Percentiles rank a stretch among this genome's conserved stretches.
Conservation (phyloP, 2,329 filamentous ascomycete genomes). For the Sporothrix pallida region DNA sequence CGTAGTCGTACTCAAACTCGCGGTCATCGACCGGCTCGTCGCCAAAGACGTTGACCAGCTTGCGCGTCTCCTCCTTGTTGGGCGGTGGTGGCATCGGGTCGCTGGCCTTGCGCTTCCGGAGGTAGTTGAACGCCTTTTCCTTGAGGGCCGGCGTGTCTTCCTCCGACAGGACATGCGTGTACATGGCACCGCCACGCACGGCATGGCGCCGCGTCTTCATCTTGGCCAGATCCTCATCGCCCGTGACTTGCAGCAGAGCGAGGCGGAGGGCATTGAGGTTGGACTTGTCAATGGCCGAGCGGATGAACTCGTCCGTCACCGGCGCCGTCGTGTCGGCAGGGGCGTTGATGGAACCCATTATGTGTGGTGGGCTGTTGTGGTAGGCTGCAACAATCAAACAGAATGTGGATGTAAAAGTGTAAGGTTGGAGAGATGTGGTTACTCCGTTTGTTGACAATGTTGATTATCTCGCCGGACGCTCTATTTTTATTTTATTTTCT, state of each 20-base stretch:
- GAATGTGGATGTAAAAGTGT: no score
- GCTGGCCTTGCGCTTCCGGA: neutral
- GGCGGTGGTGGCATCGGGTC: neutral
- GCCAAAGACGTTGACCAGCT: constrained; percentile 8
- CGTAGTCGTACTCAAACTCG: constrained; percentile 11
- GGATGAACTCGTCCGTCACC: neutral
- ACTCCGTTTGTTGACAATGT: no score
- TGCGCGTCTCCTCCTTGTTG: constrained; percentile 3
- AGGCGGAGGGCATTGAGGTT: constrained; percentile 11
- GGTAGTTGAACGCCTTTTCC: constrained; percentile 1
- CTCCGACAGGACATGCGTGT: neutral
- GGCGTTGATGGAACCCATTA: neutral
- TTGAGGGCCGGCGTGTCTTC: neutral
- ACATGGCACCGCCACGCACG: constrained; percentile 4
- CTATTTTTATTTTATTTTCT: neutral
- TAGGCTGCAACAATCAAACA: no score
- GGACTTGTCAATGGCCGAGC: constrained; percentile 3
- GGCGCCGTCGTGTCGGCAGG: neutral
- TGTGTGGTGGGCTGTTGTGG: neutral
- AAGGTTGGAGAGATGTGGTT: no score
- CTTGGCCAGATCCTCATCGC: neutral
- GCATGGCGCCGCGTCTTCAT: neutral
- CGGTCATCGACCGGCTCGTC: neutral
- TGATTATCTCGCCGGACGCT: neutral
- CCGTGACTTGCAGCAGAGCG: neutral